A percentile compares a stretch with the other conserved stretches of the same genome.
Conservation (phyloP, 768 basidiomycete species). For the Tricholoma matsutake region DNA sequence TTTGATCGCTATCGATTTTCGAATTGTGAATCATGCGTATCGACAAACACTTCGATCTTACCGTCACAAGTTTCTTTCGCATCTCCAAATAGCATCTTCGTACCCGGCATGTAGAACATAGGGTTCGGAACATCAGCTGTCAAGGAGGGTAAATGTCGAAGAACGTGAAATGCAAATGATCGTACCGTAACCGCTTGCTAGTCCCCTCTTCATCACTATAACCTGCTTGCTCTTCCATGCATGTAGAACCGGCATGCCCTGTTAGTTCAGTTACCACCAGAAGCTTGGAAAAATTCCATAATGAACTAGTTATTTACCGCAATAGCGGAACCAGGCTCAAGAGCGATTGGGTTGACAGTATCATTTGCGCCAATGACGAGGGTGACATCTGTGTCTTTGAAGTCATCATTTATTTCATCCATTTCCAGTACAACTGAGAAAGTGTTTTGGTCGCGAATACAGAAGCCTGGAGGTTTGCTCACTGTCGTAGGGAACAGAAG, state of each 20-base stretch:
- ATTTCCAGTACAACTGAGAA: slow-evolving; percentile 82
- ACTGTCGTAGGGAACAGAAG: slow-evolving; percentile 89
- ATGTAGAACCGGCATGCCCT: slow-evolving; percentile 89
- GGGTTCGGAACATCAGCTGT: slow-evolving; percentile 89
- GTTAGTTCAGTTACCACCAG: neutral
- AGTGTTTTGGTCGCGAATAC: neutral
- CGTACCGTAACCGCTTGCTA: slow-evolving; percentile 84
- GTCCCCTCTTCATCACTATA: slow-evolving; percentile 89
- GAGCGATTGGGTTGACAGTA: slow-evolving; percentile 87
- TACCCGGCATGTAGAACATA: slow-evolving; percentile 89
- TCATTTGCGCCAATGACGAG: slow-evolving; percentile 92
- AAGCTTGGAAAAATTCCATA: neutral
- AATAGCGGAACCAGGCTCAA: slow-evolving; percentile 83
- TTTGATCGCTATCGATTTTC: slow-evolving; percentile 47
- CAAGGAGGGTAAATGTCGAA: neutral
- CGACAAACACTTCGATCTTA: slow-evolving; percentile 23
- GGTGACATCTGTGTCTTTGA: slow-evolving; percentile 83
- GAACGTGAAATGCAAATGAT: neutral
- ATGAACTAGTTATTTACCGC: slow-evolving; percentile 41
- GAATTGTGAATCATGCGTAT: slow-evolving; percentile 5
- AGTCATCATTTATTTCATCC: slow-evolving; percentile 95
- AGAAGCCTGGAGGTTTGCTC: slow-evolving; percentile 19
- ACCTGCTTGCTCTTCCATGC: slow-evolving; percentile 94
- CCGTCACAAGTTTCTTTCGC: slow-evolving; percentile 90
- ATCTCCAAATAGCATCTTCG: slow-evolving; percentile 91